Conservation (phyloP, 2,329 filamentous ascomycete species). For the Xylariaceae sp. region DNA sequence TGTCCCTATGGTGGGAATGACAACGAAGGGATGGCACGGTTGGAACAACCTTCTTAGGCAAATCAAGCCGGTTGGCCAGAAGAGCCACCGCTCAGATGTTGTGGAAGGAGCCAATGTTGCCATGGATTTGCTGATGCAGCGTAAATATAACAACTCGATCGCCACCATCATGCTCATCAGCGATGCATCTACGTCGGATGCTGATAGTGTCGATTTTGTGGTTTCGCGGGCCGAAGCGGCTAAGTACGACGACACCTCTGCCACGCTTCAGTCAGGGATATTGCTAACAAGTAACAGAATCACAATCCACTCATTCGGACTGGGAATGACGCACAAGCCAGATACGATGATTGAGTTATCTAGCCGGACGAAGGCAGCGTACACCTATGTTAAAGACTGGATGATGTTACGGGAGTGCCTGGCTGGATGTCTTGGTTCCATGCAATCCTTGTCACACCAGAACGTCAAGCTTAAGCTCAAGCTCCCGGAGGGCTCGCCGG, state of each 20-base stretch:
- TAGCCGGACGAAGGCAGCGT: constrained; percentile 90
- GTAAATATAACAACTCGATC: constrained; percentile 91
- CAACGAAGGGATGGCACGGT: constrained; percentile 85
- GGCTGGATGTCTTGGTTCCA: constrained; percentile 82
- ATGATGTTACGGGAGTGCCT: constrained; percentile 99
- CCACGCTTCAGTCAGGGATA: constrained; percentile 1
- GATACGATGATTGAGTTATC: constrained; percentile 98
- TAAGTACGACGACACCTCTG: constrained; percentile 57
- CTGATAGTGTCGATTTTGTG: constrained; percentile 95
- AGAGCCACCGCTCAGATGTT: constrained; percentile 92
- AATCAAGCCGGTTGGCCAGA: constrained; percentile 90
- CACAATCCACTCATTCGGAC: constrained; percentile 90
- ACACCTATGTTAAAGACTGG: constrained; percentile 99
- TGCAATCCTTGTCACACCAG: constrained; percentile 95
- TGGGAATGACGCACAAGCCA: constrained; percentile 95
- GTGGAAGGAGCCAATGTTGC: constrained; percentile 97
- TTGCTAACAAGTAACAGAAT: constrained; percentile 52
- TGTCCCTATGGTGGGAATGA: constrained; percentile 96
- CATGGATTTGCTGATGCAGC: constrained; percentile 97
- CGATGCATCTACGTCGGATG: constrained; percentile 90
- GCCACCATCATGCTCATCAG: constrained; percentile 95
- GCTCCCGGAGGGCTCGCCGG: constrained; percentile 90
- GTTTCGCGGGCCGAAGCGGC: constrained; percentile 94
- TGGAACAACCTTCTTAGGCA: constrained; percentile 83
- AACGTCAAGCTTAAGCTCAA: constrained; percentile 95